Conservation (phyloP, 768 basidiomycete species). For the Termitomyces sp. region DNA sequence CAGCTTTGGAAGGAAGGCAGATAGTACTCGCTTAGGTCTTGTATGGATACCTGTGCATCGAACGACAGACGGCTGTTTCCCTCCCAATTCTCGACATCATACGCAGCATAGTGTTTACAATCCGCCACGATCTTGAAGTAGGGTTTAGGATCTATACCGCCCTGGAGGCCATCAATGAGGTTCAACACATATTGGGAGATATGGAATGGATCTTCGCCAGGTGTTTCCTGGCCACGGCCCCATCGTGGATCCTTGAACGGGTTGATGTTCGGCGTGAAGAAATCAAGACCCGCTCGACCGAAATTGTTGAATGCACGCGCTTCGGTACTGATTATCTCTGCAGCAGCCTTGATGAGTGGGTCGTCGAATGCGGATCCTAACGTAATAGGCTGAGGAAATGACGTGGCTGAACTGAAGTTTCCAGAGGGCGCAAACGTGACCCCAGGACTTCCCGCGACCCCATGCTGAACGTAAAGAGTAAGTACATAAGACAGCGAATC, state of each 20-base stretch:
- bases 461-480: conserved; percentile 35
- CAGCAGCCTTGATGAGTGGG: conserved; percentile 43
- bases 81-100: conserved; percentile 56
- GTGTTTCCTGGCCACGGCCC: conserved; percentile 62
- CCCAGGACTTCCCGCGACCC: conserved; percentile 50
- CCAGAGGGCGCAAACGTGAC: conserved; percentile 46
- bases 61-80: conserved; percentile 47
- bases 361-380: conserved; percentile 57
- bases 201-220: conserved; percentile 57
- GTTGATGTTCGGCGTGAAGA: conserved; percentile 55
- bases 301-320: conserved; percentile 57
- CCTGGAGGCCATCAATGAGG: conserved; percentile 53
- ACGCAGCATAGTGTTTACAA: conserved; percentile 61
- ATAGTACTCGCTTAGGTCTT: conserved; percentile 57
- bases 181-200: conserved; percentile 50
- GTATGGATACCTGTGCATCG: conserved; percentile 49
- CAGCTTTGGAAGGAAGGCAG: conserved; percentile 54
- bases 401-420: conserved; percentile 54
- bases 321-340: conserved; percentile 52
- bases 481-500: background rate
- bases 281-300: conserved; percentile 50
- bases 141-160: conserved; percentile 49
- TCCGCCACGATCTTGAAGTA: conserved; percentile 51
- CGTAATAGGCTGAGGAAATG: conserved; percentile 55
- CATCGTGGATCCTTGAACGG: conserved; percentile 63